These are phyloP conservation scores for Penicillium herquei DNA, from an alignment of 495 filamentous ascomycete species.

Conservation along the genomic window DNA sequence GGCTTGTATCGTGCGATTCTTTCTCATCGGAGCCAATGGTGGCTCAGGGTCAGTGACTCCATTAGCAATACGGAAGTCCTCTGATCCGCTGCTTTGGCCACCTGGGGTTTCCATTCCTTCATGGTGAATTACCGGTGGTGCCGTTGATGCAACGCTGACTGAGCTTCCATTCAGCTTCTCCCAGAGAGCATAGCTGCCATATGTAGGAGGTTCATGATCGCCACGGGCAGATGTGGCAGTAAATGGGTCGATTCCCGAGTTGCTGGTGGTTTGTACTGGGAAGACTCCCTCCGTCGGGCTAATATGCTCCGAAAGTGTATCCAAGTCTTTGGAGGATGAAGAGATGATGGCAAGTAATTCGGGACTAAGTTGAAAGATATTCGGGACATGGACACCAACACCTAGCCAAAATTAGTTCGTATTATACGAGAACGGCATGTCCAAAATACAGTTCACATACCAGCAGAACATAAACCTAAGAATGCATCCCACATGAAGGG, in stretches of 20 bases:
- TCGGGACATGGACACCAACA: slow-evolving; percentile 69
- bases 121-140: slow-evolving; percentile 26
- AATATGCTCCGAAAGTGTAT: slow-evolving; percentile 37
- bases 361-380: slow-evolving; percentile 78
- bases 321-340: slow-evolving; percentile 35
- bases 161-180: slow-evolving; percentile 56
- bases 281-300: slow-evolving; percentile 35
- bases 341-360: slow-evolving; percentile 58
- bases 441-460: slow-evolving; percentile 28
- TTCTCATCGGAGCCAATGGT: slow-evolving; percentile 65
- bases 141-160: slow-evolving; percentile 33
- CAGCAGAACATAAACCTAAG: slow-evolving; percentile 68
- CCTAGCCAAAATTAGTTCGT: slow-evolving; percentile 47
- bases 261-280: slow-evolving; percentile 44
- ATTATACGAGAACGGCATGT: too few species aligned
- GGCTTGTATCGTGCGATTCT: slow-evolving; percentile 57
- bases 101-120: slow-evolving; percentile 43
- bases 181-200: slow-evolving; percentile 54
- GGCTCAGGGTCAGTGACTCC: slow-evolving; percentile 45
- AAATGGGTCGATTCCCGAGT: slow-evolving; percentile 46
- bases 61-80: slow-evolving; percentile 42
- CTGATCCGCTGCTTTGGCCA: slow-evolving; percentile 42
- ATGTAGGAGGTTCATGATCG: slow-evolving; percentile 34
- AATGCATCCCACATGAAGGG: slow-evolving; percentile 99
- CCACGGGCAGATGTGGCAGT: slow-evolving; percentile 41